A percentile compares a stretch with the other conserved stretches of the same genome.
These are phyloP conservation scores for Dictyostelium intermedium DNA, from an alignment of 78 protist species.

Conservation along the genomic window DNA sequence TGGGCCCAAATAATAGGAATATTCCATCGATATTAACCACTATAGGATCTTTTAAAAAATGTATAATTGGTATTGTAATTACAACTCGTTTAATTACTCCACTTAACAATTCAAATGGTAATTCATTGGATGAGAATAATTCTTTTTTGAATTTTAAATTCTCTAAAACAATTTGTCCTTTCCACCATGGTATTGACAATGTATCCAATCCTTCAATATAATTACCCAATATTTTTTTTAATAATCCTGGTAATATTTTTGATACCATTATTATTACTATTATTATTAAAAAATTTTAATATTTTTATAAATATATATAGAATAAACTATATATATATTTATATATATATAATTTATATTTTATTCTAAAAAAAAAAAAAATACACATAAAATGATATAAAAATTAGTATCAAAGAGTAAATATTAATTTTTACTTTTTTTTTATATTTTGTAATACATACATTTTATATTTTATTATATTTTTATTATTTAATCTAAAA, in stretches of 20 bases:
- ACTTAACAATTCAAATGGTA: conserved; percentile 51
- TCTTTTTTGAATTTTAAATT: conserved; percentile 54
- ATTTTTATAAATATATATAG: too few species aligned
- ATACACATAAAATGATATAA: too few species aligned
- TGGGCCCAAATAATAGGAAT: conserved; percentile 32
- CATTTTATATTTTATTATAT: too few species aligned
- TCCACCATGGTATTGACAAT: conserved; percentile 62
- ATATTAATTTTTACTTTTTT: too few species aligned
- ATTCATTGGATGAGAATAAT: conserved; percentile 11
- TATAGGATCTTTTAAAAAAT: conserved; percentile 42
- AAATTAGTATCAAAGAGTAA: too few species aligned
- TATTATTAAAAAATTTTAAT: background rate
- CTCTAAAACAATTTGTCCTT: conserved; percentile 57
- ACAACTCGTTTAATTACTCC: conserved; percentile 40
- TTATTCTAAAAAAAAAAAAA: too few species aligned
- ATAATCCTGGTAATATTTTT: conserved; percentile 49
- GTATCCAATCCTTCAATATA: conserved; percentile 58
- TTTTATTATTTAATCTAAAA: too few species aligned
- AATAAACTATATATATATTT: too few species aligned
- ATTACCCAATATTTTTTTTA: conserved; percentile 41
- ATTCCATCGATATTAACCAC: conserved; percentile 53
- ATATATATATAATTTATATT: too few species aligned
- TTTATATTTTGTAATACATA: too few species aligned
- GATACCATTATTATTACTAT: conserved; percentile 35
- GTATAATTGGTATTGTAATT: conserved; percentile 10